A percentile compares a stretch with the other conserved stretches of the same genome.
Conservation (phyloP, 306 rosid species). For the Coriaria nepalensis region DNA sequence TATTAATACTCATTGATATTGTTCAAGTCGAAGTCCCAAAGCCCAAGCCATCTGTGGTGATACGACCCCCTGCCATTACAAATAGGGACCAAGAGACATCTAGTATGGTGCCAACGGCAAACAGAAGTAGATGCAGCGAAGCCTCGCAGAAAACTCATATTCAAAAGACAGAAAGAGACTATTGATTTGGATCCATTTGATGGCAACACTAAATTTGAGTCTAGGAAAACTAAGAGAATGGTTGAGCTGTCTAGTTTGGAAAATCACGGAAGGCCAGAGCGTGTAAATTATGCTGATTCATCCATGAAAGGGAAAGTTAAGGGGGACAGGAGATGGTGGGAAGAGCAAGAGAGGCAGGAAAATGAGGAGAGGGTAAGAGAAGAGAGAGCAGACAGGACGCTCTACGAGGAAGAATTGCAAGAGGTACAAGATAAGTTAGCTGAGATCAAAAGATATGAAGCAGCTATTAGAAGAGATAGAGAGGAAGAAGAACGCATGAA, state of each 20-base stretch:
- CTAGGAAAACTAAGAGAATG: conserved; percentile 77
- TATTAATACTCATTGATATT: no score
- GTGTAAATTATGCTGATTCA: conserved; percentile 26
- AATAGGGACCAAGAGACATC: conserved; percentile 39
- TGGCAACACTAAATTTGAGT: conserved; percentile 42
- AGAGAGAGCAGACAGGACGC: conserved; percentile 45
- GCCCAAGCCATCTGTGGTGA: no score
- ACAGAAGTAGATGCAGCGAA: conserved; percentile 52
- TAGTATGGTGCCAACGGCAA: conserved; percentile 32
- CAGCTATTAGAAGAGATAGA: conserved; percentile 64
- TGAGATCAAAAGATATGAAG: conserved; percentile 58
- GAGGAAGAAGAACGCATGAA: conserved; percentile 81
- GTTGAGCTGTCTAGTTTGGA: conserved; percentile 63
- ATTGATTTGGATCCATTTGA: conserved; percentile 51
- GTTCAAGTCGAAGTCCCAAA: no score
- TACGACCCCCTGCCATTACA: conserved; percentile 29
- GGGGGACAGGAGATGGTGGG: conserved; percentile 61
- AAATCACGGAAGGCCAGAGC: conserved; percentile 48
- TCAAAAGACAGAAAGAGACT: conserved; percentile 65
- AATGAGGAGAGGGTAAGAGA: conserved; percentile 50
- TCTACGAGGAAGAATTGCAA: conserved; percentile 47
- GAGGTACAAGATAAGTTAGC: conserved; percentile 60
- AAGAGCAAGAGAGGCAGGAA: conserved; percentile 58
- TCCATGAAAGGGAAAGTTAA: conserved; percentile 39
- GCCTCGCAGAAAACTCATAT: conserved; percentile 61